Evolutionary conservation across 1,139 yeast genomes (phyloP).

Genomic region (Hanseniaspora gamundiae): DNA sequence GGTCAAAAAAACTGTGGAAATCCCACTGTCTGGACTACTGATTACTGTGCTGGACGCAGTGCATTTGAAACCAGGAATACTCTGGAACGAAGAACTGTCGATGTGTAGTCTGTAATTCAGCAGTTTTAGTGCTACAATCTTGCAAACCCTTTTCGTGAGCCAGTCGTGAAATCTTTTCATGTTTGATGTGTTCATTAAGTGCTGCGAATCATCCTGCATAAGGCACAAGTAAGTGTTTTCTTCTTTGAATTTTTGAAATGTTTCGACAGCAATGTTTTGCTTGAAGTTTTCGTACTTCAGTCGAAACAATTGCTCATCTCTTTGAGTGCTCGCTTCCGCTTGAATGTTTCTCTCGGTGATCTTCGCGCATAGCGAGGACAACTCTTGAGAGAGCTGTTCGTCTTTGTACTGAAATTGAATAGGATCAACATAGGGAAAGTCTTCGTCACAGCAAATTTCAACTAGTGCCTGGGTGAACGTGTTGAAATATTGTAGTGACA

Average conservation of each 20-base stretch:
- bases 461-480: no score
- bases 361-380: background rate
- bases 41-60: no score
- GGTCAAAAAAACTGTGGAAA: background rate
- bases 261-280: background rate
- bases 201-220: background rate
- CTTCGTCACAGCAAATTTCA: no score
- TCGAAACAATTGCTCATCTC: background rate
- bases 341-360: background rate
- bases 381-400: background rate
- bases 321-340: no score
- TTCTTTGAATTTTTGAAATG: background rate
- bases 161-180: background rate
- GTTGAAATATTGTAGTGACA: no score
- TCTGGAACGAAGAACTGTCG: background rate
- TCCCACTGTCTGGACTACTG: background rate
- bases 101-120: background rate
- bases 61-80: background rate
- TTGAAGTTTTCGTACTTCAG: background rate
- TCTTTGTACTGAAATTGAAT: no score
- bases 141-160: background rate
- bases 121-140: background rate
- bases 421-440: no score
- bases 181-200: background rate
- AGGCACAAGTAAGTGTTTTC: background rate